Evolutionary conservation across 129 eudicot species (phyloP).

Genomic region (Glebionis coronaria): DNA sequence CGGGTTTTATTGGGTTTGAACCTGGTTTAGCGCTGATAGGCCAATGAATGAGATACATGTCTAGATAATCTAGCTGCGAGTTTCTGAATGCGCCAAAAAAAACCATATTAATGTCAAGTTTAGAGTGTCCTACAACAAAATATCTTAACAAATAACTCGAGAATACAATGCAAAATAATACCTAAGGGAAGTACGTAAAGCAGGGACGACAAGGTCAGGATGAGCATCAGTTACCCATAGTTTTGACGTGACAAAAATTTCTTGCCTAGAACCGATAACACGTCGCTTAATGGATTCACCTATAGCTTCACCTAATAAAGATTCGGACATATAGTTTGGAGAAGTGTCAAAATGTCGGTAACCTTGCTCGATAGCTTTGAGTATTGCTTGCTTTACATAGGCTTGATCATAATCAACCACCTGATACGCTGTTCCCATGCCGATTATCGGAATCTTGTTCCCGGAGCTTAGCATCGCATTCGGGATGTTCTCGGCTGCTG

Average conservation of each 20-base stretch:
- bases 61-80: not conserved
- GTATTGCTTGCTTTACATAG: not conserved
- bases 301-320: slow-evolving; percentile 8
- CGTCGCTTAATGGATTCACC: not conserved
- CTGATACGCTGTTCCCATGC: slow-evolving; percentile 5
- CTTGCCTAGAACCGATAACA: not conserved
- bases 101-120: no score
- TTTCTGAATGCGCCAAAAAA: not conserved
- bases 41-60: slow-evolving; percentile 1
- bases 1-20: not conserved
- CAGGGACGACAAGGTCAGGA: not conserved
- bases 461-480: not conserved
- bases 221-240: slow-evolving; percentile 1
- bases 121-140: no score
- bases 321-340: not conserved
- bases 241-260: slow-evolving; percentile 1
- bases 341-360: not conserved
- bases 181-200: not conserved
- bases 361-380: not conserved
- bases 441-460: not conserved
- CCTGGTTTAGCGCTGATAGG: slow-evolving; percentile 4
- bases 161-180: not conserved
- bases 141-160: no score
- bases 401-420: not conserved
- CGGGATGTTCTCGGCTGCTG: not conserved